phyloP scores from a whole-genome alignment of 2,329 filamentous ascomycete species.

The Pezicula rhizophila region DNA sequence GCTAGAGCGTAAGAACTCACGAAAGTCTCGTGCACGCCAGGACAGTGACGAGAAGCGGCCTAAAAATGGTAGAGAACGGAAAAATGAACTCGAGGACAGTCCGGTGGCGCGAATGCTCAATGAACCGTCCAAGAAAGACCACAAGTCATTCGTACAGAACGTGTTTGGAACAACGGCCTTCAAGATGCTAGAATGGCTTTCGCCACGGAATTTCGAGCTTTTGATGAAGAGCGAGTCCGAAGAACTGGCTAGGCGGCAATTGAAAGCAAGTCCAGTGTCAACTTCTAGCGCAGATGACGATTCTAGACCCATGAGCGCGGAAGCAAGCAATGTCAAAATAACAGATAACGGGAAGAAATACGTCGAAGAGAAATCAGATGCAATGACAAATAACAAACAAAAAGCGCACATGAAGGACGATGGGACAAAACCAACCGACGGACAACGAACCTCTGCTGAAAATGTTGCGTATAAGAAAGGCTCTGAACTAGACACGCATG shows the following conservation, averaged over 20 bases:
- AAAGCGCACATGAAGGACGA: too few relatives aligned
- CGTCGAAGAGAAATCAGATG: too few relatives aligned
- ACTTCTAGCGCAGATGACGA: not conserved
- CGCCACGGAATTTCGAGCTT: slow-evolving; percentile 37
- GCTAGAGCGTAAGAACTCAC: not conserved
- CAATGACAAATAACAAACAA: too few relatives aligned
- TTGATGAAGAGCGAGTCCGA: slow-evolving; percentile 5
- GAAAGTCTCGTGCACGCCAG: not conserved
- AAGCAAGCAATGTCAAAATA: not conserved
- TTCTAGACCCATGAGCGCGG: not conserved
- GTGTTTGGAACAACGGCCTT: slow-evolving; percentile 61
- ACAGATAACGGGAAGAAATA: too few relatives aligned
- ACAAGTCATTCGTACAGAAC: slow-evolving; percentile 58
- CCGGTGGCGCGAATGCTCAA: slow-evolving; percentile 8
- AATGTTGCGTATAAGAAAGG: too few relatives aligned
- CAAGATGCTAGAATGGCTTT: slow-evolving; percentile 68
- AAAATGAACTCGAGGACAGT: not conserved
- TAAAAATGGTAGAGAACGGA: not conserved
- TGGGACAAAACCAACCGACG: too few relatives aligned
- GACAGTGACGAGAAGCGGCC: not conserved
- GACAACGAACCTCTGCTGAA: too few relatives aligned
- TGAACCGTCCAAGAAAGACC: slow-evolving; percentile 41
- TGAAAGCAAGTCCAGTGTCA: not conserved
- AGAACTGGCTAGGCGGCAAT: slow-evolving; percentile 10
- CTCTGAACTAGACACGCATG: too few relatives aligned